phyloP scores from a whole-genome alignment of 331 rosid genomes.

The Quercus tomentella region DNA sequence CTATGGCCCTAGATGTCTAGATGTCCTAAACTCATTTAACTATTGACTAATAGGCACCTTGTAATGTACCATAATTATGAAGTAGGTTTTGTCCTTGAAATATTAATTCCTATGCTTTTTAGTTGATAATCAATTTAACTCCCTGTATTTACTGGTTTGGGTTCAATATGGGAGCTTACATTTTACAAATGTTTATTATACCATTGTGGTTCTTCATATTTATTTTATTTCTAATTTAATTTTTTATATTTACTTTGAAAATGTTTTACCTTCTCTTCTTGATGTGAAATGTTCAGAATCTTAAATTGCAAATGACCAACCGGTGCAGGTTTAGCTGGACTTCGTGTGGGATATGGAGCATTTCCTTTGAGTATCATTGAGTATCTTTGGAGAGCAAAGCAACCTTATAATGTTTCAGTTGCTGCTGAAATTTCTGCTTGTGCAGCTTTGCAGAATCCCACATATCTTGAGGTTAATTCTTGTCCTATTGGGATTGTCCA shows the following conservation, averaged over 20 bases:
- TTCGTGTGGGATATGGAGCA: constrained; percentile 96
- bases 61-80: neutral
- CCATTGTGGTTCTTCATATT: neutral
- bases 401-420: constrained; percentile 90
- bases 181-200: neutral
- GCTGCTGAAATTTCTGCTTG: constrained; percentile 95
- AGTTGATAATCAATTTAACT: neutral
- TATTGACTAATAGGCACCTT: neutral
- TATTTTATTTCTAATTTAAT: neutral
- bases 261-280: neutral
- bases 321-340: constrained; percentile 88
- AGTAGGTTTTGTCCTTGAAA: neutral
- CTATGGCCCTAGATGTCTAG: neutral
- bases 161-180: neutral
- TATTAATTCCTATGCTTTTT: neutral
- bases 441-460: constrained; percentile 79
- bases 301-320: constrained; percentile 9
- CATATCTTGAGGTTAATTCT: constrained; percentile 65
- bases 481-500: neutral
- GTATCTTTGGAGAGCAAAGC: constrained; percentile 94
- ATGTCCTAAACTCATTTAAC: neutral
- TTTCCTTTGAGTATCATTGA: constrained; percentile 84
- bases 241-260: neutral
- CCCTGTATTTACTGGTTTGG: neutral
- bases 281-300: constrained; percentile 8